Conservation (phyloP, 352 stramenopile genomes). For the Peronospora tabacina region DNA sequence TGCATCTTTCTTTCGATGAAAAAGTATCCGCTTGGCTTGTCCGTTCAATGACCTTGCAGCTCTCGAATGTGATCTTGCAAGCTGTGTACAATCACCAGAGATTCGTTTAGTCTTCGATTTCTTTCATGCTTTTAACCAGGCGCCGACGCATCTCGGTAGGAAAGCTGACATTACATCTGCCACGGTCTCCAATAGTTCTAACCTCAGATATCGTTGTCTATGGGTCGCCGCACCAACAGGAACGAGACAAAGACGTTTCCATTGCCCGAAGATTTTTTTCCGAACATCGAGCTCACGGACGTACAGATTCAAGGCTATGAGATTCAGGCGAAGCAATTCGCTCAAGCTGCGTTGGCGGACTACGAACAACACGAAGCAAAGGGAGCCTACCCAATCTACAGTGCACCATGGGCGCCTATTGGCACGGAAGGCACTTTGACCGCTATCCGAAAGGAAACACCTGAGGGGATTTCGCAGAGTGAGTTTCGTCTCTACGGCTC, state of each 20-base stretch:
- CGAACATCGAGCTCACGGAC: constrained; percentile 27
- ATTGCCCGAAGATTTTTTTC: constrained; percentile 36
- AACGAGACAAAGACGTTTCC: constrained; percentile 33
- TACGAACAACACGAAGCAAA: constrained; percentile 33
- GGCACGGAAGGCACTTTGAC: constrained; percentile 29
- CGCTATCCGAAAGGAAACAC: constrained; percentile 27
- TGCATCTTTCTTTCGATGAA: constrained; percentile 23
- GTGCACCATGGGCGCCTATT: constrained; percentile 21
- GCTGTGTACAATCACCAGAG: constrained; percentile 3
- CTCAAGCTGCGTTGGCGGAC: constrained; percentile 25
- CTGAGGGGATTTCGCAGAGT: constrained; percentile 10
- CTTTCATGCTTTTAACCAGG: constrained; percentile 19
- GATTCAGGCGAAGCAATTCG: constrained; percentile 25
- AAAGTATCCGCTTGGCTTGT: not conserved
- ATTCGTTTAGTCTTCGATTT: constrained; percentile 25
- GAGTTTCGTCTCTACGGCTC: constrained; percentile 51
- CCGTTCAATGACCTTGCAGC: constrained; percentile 12
- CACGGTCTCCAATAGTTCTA: constrained; percentile 23
- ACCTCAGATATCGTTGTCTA: constrained; percentile 1
- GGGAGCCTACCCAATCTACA: constrained; percentile 28
- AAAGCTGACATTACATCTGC: constrained; percentile 1
- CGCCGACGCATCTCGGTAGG: constrained; percentile 25
- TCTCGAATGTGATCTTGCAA: constrained; percentile 20
- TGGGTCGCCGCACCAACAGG: constrained; percentile 7
- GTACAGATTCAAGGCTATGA: constrained; percentile 26